Conservation (phyloP, 257 asterid genomes). For the Plantago elongata region DNA sequence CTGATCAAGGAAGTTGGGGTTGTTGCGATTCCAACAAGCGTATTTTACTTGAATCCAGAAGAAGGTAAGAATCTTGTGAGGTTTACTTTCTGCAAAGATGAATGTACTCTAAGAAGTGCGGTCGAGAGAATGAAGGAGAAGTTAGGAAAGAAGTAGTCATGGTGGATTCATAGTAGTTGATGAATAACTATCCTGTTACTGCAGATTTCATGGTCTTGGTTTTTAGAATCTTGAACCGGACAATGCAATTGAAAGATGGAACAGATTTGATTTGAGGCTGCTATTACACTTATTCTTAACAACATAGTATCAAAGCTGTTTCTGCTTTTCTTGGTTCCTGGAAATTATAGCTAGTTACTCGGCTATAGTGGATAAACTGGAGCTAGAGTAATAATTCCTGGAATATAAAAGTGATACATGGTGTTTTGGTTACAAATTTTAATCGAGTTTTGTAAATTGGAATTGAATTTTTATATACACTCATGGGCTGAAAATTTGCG, state of each 20-base stretch:
- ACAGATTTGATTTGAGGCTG: background rate
- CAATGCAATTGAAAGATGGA: background rate
- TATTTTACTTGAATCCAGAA: constrained; percentile 79
- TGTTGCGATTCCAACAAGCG: constrained; percentile 90
- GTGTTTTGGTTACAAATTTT: no score
- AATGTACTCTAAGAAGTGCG: constrained; percentile 56
- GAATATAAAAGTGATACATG: no score
- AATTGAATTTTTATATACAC: no score
- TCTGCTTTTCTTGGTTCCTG: background rate
- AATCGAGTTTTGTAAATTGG: no score
- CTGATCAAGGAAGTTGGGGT: constrained; percentile 91
- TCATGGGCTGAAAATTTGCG: no score
- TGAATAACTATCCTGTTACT: no score
- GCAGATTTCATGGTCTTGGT: no score
- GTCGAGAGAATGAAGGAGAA: constrained; percentile 64
- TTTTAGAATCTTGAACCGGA: background rate
- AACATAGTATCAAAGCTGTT: background rate
- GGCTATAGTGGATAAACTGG: no score
- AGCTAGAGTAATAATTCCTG: no score
- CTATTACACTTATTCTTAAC: background rate
- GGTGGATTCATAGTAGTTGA: background rate
- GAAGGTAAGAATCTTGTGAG: constrained; percentile 96
- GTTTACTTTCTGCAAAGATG: constrained; percentile 95
- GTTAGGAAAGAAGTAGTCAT: constrained; percentile 35
- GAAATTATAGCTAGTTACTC: no score